Conservation (phyloP, 192 early-diverging fungal genomes). For the Entomortierella chlamydospora region DNA sequence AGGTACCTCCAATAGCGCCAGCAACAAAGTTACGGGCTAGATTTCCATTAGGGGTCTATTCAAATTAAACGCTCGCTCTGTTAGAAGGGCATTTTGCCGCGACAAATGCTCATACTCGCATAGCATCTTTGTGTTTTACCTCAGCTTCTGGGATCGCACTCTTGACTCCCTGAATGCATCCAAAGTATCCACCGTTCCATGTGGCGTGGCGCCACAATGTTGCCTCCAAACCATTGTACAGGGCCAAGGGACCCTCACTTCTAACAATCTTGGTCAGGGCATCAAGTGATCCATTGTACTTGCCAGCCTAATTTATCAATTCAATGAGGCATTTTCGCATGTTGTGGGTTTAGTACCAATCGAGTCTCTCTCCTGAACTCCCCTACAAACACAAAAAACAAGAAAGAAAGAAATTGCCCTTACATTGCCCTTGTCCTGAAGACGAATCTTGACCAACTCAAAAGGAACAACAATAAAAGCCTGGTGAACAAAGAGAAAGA, state of each 20-base stretch:
- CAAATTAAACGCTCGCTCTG: not conserved
- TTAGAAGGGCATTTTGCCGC: not conserved
- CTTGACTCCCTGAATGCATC: slow-evolving; percentile 79
- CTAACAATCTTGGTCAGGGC: slow-evolving; percentile 83
- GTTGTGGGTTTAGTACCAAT: no score
- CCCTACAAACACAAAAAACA: slow-evolving; percentile 2
- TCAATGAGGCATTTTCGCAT: not conserved
- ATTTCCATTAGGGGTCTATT: slow-evolving; percentile 76
- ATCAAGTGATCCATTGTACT: slow-evolving; percentile 86
- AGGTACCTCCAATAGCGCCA: slow-evolving; percentile 91
- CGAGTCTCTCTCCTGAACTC: no score
- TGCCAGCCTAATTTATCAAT: slow-evolving; percentile 69
- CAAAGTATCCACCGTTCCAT: slow-evolving; percentile 99
- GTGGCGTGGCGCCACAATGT: slow-evolving; percentile 93
- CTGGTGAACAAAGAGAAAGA: slow-evolving; percentile 19
- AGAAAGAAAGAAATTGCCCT: slow-evolving; percentile 9
- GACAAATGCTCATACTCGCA: not conserved
- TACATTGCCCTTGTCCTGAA: slow-evolving; percentile 92
- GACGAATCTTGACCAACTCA: slow-evolving; percentile 95
- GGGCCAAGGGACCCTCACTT: slow-evolving; percentile 82
- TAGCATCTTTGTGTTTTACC: slow-evolving; percentile 6
- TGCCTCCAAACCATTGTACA: slow-evolving; percentile 93
- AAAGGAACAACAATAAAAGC: slow-evolving; percentile 90
- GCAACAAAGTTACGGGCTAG: slow-evolving; percentile 89
- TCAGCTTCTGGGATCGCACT: slow-evolving; percentile 82